Base-by-base conservation (phyloP, 495 filamentous ascomycete genomes). In the Neurospora pannonica region DNA sequence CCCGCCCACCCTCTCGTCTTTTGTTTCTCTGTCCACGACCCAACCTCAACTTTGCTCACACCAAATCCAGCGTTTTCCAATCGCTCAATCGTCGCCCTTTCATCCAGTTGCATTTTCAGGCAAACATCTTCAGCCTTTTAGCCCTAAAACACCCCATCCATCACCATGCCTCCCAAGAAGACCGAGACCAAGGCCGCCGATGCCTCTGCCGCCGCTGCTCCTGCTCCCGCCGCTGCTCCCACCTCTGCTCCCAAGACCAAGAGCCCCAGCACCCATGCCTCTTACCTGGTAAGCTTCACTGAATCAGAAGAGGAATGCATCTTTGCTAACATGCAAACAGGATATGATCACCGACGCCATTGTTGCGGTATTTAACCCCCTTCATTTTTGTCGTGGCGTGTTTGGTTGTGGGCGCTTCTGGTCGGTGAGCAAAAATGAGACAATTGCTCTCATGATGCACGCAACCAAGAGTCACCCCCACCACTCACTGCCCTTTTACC, bases 331-430 rank as follows among this genome's bases (percentile, higher is more conserved):
- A 72, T 24, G 9, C 2, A 40, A 70, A 74, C 62, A 84, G 90
- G 89, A 90, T 76, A 91, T 91, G 89, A 89, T 91, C 80, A 90
- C 88, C 48, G 89, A 91, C 77, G 89, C 89, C 73, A 91, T 91
- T 78, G 77, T 90, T 79, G 85, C 87, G 83, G 89, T 91, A 86
- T 81, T 85, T 88, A 78, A 36, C 71, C 81, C 80, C 77, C 78
- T 80, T 78, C 78, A 80, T 81, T 79, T 79, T 78, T 80, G 6
- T 71, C 82, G 80, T 81, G 79, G 81, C 84, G 82, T 77, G 81
- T 78, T 80, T 42, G 34, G 74, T 40, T 76, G 71, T 73, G 46
- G 73, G 62, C 37, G 11, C 75, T 72, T 70, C 38, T 67, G 70
- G 74, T 77, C 75, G 76, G 75, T 60, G 70, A 31, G 24, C 67